Conservation (phyloP, 2,329 filamentous ascomycete species). For the Ustilaginoidea virens region DNA sequence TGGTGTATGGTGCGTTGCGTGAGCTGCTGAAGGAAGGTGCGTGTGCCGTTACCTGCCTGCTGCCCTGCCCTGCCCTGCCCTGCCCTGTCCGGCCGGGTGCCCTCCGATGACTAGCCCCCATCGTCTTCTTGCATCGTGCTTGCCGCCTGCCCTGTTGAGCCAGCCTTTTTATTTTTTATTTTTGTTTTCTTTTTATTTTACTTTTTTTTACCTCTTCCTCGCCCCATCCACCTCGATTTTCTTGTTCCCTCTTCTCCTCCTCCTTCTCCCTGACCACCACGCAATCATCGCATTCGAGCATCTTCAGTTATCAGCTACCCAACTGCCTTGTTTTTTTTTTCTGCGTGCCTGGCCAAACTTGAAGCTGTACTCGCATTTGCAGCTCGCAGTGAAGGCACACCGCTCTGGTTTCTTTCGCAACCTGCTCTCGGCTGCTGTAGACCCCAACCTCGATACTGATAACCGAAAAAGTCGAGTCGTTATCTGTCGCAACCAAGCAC, state of each 20-base stretch:
- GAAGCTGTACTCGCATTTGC: conserved; percentile 4
- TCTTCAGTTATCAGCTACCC: conserved; percentile 3
- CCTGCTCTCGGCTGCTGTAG: background rate
- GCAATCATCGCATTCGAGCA: conserved; percentile 6
- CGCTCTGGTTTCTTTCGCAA: conserved; percentile 2
- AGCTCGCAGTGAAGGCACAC: conserved; percentile 3
- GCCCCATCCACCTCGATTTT: conserved; percentile 1
- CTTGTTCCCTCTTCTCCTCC: conserved; percentile 1
- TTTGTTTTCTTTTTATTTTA: too few species aligned
- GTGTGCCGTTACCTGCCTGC: too few species aligned
- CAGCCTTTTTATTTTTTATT: conserved; percentile 1
- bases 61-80: too few species aligned
- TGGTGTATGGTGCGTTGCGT: too few species aligned
- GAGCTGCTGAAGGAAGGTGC: too few species aligned
- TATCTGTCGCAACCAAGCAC: too few species aligned
- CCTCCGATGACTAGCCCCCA: too few species aligned
- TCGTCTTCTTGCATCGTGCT: background rate
- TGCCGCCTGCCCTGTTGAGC: background rate
- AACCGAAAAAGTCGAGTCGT: too few species aligned
- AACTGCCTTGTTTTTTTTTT: conserved; percentile 1
- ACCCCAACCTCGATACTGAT: too few species aligned
- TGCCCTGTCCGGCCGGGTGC: too few species aligned
- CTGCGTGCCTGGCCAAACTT: conserved; percentile 1
- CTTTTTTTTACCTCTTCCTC: conserved; percentile 4
- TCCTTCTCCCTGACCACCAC: conserved; percentile 3